Evolutionary conservation across 306 rosid genomes (phyloP).

Genomic region (Inga oerstediana): DNA sequence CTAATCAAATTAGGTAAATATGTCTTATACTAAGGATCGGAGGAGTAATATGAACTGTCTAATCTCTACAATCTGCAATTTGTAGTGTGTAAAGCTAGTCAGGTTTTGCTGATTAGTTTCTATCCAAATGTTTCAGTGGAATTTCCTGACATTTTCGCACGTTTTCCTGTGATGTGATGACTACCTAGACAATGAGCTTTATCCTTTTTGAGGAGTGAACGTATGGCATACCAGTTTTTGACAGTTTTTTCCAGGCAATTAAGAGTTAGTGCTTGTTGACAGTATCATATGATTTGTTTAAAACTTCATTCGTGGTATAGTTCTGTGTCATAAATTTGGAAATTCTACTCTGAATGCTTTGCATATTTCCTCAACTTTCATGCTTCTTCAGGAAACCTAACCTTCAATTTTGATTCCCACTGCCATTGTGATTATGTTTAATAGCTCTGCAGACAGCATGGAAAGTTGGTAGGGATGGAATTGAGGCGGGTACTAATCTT

Average conservation of each 20-base stretch:
- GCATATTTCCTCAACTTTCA: neutral
- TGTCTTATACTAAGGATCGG: too few relatives aligned
- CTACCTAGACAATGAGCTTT: slow-evolving; percentile 9
- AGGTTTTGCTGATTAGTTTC: neutral
- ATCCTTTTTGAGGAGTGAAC: neutral
- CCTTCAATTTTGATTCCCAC: slow-evolving; percentile 8
- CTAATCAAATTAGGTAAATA: too few relatives aligned
- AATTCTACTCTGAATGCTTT: neutral
- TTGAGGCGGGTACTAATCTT: slow-evolving; percentile 62
- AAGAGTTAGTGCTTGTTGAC: slow-evolving; percentile 17
- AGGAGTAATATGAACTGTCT: neutral
- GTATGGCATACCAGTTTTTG: neutral
- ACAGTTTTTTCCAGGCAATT: neutral
- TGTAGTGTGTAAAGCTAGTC: neutral
- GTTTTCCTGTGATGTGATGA: neutral
- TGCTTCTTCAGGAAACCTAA: slow-evolving; percentile 18
- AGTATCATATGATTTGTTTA: slow-evolving; percentile 2
- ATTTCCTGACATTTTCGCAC: neutral
- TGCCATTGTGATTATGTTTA: slow-evolving; percentile 14
- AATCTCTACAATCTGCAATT: neutral
- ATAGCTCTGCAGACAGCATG: slow-evolving; percentile 65
- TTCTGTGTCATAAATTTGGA: neutral
- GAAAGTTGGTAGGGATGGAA: slow-evolving; percentile 82
- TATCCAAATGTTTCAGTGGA: neutral
- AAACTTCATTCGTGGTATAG: neutral